Evolutionary conservation across 225 moss, liverwort and hornwort genomes (phyloP).

Genomic region (Pseudoscleropodium purum): DNA sequence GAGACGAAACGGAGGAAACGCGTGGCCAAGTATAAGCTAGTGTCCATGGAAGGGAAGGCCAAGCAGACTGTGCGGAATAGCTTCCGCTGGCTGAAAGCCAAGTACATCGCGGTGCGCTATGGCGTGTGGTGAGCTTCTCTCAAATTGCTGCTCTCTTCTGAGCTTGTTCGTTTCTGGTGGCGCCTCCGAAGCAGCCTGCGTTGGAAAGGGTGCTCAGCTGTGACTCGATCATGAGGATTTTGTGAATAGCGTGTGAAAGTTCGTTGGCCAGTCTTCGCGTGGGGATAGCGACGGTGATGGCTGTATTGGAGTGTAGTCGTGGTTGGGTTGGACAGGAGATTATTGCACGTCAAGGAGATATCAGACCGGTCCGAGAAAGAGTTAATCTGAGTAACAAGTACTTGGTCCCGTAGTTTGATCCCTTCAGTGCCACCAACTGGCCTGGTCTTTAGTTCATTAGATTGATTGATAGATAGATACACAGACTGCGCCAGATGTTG

Average conservation of each 20-base stretch:
- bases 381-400: not conserved
- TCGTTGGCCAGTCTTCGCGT: not conserved
- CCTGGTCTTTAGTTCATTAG: slow-evolving; percentile 2
- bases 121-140: slow-evolving; percentile 67
- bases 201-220: not conserved
- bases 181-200: not conserved
- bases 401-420: slow-evolving; percentile 30
- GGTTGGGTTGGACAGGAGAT: not conserved
- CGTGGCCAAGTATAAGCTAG: slow-evolving; percentile 79
- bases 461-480: not conserved
- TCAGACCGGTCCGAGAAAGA: slow-evolving; percentile 22
- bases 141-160: not conserved
- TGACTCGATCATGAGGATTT: not conserved
- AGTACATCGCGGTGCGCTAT: slow-evolving; percentile 83
- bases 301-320: not conserved
- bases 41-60: slow-evolving; percentile 70
- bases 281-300: not conserved
- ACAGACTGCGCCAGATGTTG: not conserved
- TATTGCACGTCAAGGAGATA: slow-evolving; percentile 3
- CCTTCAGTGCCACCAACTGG: slow-evolving; percentile 26
- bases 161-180: not conserved
- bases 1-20: slow-evolving; percentile 85
- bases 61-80: slow-evolving; percentile 69
- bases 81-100: slow-evolving; percentile 91
- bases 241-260: slow-evolving; percentile 11